Percentiles rank a stretch among this genome's conserved stretches.
phyloP scores from a whole-genome alignment of 2,329 filamentous ascomycete genomes.

The Calcarisporium arbuscula region DNA sequence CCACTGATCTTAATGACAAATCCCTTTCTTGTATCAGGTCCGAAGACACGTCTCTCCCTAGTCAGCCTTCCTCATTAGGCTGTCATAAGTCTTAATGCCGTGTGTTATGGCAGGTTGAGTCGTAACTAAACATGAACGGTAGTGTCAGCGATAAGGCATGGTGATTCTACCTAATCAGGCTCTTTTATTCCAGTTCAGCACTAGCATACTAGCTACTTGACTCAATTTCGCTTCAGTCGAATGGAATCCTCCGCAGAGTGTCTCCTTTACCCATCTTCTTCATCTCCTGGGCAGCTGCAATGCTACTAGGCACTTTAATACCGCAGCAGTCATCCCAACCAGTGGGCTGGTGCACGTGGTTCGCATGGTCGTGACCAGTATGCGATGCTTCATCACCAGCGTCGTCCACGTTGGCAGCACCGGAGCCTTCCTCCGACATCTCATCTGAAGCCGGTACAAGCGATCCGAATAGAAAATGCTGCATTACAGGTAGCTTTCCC shows the following conservation, averaged over 20 bases:
- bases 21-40: no score
- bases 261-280: slow-evolving; percentile 62
- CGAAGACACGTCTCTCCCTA: no score
- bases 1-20: no score
- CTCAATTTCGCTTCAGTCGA: slow-evolving; percentile 64
- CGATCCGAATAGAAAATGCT: slow-evolving; percentile 92
- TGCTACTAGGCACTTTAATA: slow-evolving; percentile 91
- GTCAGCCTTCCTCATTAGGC: no score
- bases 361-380: slow-evolving; percentile 54
- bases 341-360: slow-evolving; percentile 56
- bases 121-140: no score
- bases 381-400: slow-evolving; percentile 52
- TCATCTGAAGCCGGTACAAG: slow-evolving; percentile 72
- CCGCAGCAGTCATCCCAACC: slow-evolving; percentile 96
- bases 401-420: slow-evolving; percentile 38
- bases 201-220: no score
- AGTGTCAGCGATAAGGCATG: no score
- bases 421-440: slow-evolving; percentile 65
- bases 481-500: slow-evolving; percentile 93
- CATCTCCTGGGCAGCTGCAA: slow-evolving; percentile 85
- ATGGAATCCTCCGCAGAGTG: slow-evolving; percentile 67
- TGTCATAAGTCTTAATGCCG: no score
- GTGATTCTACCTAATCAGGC: no score
- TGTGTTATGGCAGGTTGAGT: no score
- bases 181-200: no score